Percentiles rank a stretch among this genome's conserved stretches.
phyloP scores from a whole-genome alignment of 768 basidiomycete species.

The Paxillus involutus region DNA sequence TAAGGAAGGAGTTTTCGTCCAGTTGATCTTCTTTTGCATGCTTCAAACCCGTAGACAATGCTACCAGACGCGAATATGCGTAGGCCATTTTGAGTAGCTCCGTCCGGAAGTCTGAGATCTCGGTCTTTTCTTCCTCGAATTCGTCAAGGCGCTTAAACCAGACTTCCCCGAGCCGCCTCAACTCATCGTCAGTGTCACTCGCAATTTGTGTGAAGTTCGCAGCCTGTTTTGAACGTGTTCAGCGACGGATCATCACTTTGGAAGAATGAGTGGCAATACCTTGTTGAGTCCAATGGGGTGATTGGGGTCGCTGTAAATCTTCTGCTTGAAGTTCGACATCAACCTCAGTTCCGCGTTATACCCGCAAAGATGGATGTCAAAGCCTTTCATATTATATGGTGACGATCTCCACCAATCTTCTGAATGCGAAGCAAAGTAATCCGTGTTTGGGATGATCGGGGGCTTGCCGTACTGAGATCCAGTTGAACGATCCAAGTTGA shows the following conservation, averaged over 20 bases:
- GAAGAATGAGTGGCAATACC: slow-evolving; percentile 33
- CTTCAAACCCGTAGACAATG: slow-evolving; percentile 76
- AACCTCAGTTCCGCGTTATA: slow-evolving; percentile 76
- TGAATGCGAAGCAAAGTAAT: slow-evolving; percentile 74
- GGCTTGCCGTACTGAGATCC: slow-evolving; percentile 88
- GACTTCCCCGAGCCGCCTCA: slow-evolving; percentile 51
- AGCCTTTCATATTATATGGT: slow-evolving; percentile 64
- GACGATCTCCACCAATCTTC: slow-evolving; percentile 72
- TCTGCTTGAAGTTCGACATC: slow-evolving; percentile 56
- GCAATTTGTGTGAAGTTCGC: slow-evolving; percentile 66
- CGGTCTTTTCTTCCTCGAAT: slow-evolving; percentile 51
- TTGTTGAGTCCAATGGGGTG: slow-evolving; percentile 78
- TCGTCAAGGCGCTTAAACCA: slow-evolving; percentile 57
- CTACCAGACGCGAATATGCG: slow-evolving; percentile 68
- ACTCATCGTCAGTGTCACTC: slow-evolving; percentile 64
- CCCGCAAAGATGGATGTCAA: slow-evolving; percentile 78
- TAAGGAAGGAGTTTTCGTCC: slow-evolving; percentile 66
- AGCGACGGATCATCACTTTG: not conserved
- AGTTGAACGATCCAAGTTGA: slow-evolving; percentile 87
- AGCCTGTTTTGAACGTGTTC: slow-evolving; percentile 36
- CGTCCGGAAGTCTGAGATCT: slow-evolving; percentile 58
- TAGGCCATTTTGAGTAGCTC: slow-evolving; percentile 61
- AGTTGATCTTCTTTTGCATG: slow-evolving; percentile 57
- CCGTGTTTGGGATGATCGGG: slow-evolving; percentile 72
- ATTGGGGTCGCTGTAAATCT: slow-evolving; percentile 70